Percentiles rank a stretch among this genome's conserved stretches.
Conservation (phyloP, 768 basidiomycete species). For the Chalciporus pseudorubinellus region DNA sequence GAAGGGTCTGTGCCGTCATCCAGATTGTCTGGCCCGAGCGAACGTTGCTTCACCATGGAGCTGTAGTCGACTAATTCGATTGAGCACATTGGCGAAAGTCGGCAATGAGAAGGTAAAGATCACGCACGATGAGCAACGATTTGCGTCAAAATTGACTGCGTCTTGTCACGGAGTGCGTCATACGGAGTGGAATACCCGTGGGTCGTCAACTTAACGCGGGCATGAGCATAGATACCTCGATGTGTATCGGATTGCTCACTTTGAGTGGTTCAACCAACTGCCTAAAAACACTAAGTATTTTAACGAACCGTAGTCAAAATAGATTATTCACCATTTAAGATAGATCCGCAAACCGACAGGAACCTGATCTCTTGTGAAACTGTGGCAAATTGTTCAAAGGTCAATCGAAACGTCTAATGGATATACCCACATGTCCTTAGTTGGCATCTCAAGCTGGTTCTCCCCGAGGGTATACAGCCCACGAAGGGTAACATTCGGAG, state of each 20-base stretch:
- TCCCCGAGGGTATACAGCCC: constrained; percentile 80
- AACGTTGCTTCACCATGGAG: constrained; percentile 75
- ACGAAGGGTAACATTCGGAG: constrained; percentile 78
- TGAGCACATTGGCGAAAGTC: background rate
- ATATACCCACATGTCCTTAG: constrained; percentile 71
- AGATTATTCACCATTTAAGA: constrained; percentile 61
- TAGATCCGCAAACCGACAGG: constrained; percentile 83
- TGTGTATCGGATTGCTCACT: constrained; percentile 20
- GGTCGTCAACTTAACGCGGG: constrained; percentile 58
- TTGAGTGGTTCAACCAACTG: constrained; percentile 52
- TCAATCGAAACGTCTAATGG: background rate
- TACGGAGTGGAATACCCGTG: constrained; percentile 86
- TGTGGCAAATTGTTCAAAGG: constrained; percentile 22
- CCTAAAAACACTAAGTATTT: constrained; percentile 25
- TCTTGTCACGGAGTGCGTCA: constrained; percentile 75
- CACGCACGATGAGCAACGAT: constrained; percentile 75
- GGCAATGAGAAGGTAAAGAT: background rate
- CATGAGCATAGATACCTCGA: constrained; percentile 39
- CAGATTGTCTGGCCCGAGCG: constrained; percentile 71
- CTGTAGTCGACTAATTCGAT: constrained; percentile 46
- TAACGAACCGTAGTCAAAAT: background rate
- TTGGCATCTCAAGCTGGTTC: constrained; percentile 84
- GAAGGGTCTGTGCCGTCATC: constrained; percentile 69
- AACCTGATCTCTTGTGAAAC: constrained; percentile 84
- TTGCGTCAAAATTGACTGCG: constrained; percentile 83